Percentiles rank a stretch among this genome's conserved stretches.
Conservation (phyloP, 2,329 filamentous ascomycete genomes). For the Setomelanomma holmii region DNA sequence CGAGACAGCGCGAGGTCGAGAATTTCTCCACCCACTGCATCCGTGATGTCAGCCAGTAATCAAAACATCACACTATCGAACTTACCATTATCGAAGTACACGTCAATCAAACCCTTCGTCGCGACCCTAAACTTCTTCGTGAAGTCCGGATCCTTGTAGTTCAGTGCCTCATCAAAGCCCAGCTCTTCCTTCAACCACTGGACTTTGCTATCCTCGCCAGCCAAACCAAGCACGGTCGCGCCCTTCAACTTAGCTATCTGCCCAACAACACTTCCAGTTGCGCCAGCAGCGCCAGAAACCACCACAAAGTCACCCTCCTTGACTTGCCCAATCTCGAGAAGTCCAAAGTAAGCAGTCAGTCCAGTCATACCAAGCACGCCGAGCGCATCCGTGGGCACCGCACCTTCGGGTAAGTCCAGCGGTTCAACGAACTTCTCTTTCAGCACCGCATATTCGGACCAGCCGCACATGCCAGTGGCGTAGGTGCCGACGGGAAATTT, state of each 20-base stretch:
- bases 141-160: slow-evolving; percentile 62
- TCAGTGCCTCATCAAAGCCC: slow-evolving; percentile 62
- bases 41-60: slow-evolving; percentile 6
- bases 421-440: slow-evolving; percentile 58
- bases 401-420: slow-evolving; percentile 54
- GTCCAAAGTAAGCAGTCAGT: slow-evolving; percentile 78
- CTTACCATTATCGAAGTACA: slow-evolving; percentile 58
- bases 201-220: slow-evolving; percentile 62
- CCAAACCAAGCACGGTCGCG: slow-evolving; percentile 59
- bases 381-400: slow-evolving; percentile 63
- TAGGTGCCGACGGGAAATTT: slow-evolving; percentile 65
- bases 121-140: slow-evolving; percentile 55
- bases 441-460: slow-evolving; percentile 71
- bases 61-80: neutral
- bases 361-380: slow-evolving; percentile 68
- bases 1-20: slow-evolving; percentile 55
- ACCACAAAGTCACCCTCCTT: slow-evolving; percentile 77
- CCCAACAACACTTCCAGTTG: slow-evolving; percentile 76
- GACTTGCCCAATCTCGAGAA: slow-evolving; percentile 71
- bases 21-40: slow-evolving; percentile 57
- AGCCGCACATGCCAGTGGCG: slow-evolving; percentile 64
- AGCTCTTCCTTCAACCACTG: slow-evolving; percentile 61
- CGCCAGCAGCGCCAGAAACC: slow-evolving; percentile 78
- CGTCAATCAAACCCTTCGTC: slow-evolving; percentile 58
- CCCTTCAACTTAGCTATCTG: slow-evolving; percentile 80